Conservation (phyloP, 1,284 basidiomycete species). For the Puccinia hordei region DNA sequence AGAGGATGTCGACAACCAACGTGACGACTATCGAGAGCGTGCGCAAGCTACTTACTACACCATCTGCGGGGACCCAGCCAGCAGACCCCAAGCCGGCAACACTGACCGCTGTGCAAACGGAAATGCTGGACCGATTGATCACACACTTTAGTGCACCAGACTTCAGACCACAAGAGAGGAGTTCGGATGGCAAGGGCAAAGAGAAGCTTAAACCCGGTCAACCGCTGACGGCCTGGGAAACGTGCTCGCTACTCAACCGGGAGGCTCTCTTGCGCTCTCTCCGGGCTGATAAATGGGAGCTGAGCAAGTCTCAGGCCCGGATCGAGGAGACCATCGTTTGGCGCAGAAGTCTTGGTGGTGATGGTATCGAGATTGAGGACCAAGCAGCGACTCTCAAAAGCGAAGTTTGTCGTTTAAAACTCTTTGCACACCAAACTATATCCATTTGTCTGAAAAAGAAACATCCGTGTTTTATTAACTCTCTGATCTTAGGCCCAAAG, state of each 20-base stretch:
- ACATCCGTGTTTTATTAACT: neutral
- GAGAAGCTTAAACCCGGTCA: slow-evolving; percentile 40
- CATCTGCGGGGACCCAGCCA: slow-evolving; percentile 6
- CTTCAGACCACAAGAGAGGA: slow-evolving; percentile 51
- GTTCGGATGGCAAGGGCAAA: slow-evolving; percentile 52
- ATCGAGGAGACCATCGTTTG: slow-evolving; percentile 60
- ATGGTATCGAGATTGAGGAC: slow-evolving; percentile 54
- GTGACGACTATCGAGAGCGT: neutral
- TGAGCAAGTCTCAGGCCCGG: slow-evolving; percentile 57
- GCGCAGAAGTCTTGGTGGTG: slow-evolving; percentile 61
- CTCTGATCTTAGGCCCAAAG: slow-evolving; percentile 56
- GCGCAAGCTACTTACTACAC: slow-evolving; percentile 8
- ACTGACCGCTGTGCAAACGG: slow-evolving; percentile 23
- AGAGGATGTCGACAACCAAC: neutral
- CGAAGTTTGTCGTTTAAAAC: slow-evolving; percentile 14
- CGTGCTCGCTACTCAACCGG: slow-evolving; percentile 58
- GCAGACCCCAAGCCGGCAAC: slow-evolving; percentile 17
- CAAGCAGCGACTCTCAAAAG: slow-evolving; percentile 10
- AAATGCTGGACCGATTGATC: slow-evolving; percentile 53
- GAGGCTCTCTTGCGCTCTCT: slow-evolving; percentile 59
- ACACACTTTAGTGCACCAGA: slow-evolving; percentile 53
- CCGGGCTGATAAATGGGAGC: slow-evolving; percentile 60
- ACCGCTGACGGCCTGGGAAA: slow-evolving; percentile 57
- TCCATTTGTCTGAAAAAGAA: neutral
- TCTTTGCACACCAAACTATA: neutral